These are phyloP conservation scores for Gastrolobium bilobum DNA, from an alignment of 306 rosid species.

Conservation along the genomic window DNA sequence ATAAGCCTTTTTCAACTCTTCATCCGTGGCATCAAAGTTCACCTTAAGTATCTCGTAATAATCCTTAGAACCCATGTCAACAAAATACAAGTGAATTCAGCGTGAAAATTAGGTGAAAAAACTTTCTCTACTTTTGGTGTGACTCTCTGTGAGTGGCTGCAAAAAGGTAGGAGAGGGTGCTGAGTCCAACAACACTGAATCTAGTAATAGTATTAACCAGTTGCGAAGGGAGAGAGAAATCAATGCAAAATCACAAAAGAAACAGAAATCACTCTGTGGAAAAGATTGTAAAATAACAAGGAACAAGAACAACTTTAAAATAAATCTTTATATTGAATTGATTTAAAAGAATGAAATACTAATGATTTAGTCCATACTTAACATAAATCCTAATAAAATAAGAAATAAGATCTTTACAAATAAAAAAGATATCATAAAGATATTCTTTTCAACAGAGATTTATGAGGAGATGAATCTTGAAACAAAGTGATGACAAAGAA, in stretches of 20 bases:
- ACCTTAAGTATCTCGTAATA: conserved; percentile 80
- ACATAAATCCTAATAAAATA: too few relatives aligned
- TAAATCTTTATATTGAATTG: too few relatives aligned
- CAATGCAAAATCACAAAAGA: conserved; percentile 20
- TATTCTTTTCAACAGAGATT: conserved; percentile 11
- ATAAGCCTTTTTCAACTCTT: conserved; percentile 80
- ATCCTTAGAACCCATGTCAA: conserved; percentile 65
- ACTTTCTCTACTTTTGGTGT: conserved; percentile 12
- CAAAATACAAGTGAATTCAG: not conserved
- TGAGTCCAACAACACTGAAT: too few relatives aligned
- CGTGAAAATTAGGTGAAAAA: not conserved
- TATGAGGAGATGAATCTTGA: not conserved
- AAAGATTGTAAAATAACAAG: too few relatives aligned
- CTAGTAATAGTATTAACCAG: not conserved
- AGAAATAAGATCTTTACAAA: too few relatives aligned
- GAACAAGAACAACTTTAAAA: too few relatives aligned
- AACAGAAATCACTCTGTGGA: conserved; percentile 32
- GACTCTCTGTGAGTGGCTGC: conserved; percentile 3
- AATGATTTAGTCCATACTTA: too few relatives aligned
- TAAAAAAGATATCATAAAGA: too few relatives aligned
- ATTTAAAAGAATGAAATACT: too few relatives aligned
- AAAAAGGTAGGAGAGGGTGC: conserved; percentile 48
- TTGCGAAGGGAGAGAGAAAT: not conserved
- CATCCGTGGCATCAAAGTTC: conserved; percentile 66
- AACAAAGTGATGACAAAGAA: not conserved